Evolutionary conservation across 768 basidiomycete species (phyloP).

Genomic region (Russula olivacea): DNA sequence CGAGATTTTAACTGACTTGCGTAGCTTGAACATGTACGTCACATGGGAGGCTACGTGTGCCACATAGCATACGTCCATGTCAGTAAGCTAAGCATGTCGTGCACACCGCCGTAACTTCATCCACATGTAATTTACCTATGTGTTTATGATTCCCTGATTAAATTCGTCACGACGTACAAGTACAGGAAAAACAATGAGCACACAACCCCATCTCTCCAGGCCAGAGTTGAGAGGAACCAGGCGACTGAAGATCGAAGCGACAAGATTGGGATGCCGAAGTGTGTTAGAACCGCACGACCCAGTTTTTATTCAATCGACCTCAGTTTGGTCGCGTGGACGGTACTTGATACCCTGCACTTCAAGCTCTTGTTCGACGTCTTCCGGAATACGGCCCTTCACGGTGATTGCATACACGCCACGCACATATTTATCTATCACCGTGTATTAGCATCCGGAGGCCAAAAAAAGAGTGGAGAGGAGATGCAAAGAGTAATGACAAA

Average conservation of each 20-base stretch:
- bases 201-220: not conserved
- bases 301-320: constrained; percentile 47
- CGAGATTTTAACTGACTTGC: constrained; percentile 3
- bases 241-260: not conserved
- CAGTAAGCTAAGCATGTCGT: not conserved
- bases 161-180: constrained; percentile 6
- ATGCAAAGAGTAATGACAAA: not conserved
- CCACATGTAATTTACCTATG: not conserved
- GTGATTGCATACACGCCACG: constrained; percentile 92
- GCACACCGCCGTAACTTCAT: not conserved
- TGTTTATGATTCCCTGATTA: not conserved
- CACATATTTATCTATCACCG: constrained; percentile 72
- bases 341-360: constrained; percentile 75
- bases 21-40: constrained; percentile 53
- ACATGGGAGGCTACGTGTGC: no score
- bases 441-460: not conserved
- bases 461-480: not conserved
- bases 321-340: constrained; percentile 76
- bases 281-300: not conserved
- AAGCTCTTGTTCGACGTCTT: constrained; percentile 78
- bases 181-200: not conserved
- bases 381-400: constrained; percentile 78
- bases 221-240: not conserved
- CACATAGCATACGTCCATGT: not conserved
- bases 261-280: not conserved